These are phyloP conservation scores for Discostella stelligeroides DNA, from an alignment of 108 stramenopile species.

Conservation along the genomic window DNA sequence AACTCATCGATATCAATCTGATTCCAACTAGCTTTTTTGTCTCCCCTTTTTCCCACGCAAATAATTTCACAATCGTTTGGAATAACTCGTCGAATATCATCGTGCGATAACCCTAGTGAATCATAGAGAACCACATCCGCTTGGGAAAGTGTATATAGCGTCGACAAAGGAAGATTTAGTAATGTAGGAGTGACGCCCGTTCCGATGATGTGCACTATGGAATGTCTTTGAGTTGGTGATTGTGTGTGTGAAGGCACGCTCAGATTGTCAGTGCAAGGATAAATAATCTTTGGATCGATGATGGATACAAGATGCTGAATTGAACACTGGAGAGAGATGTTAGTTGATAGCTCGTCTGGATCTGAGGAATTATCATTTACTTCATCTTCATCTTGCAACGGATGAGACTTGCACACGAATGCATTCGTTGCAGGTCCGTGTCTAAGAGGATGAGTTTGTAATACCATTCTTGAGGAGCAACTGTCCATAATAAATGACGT, in stretches of 20 bases:
- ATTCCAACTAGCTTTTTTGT: constrained; percentile 21
- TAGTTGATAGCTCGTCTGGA: neutral
- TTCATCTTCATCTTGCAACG: no score
- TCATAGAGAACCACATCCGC: constrained; percentile 47
- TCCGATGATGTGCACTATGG: constrained; percentile 42
- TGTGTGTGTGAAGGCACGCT: neutral
- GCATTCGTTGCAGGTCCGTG: no score
- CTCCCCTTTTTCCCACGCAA: constrained; percentile 48
- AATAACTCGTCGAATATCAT: constrained; percentile 39
- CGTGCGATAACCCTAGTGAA: constrained; percentile 28
- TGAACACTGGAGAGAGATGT: neutral
- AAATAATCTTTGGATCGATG: constrained; percentile 2
- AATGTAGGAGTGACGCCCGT: constrained; percentile 41
- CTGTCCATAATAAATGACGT: no score
- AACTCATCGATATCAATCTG: constrained; percentile 41
- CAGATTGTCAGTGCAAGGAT: no score
- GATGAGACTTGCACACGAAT: no score
- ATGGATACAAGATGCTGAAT: constrained; percentile 9
- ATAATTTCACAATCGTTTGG: constrained; percentile 30
- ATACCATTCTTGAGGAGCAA: no score
- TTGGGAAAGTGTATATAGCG: constrained; percentile 25
- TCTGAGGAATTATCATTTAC: neutral
- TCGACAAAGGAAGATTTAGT: constrained; percentile 35
- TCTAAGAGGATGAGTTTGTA: no score
- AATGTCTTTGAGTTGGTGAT: neutral